Conservation (phyloP, 768 basidiomycete genomes). For the Agaricus blazei region DNA sequence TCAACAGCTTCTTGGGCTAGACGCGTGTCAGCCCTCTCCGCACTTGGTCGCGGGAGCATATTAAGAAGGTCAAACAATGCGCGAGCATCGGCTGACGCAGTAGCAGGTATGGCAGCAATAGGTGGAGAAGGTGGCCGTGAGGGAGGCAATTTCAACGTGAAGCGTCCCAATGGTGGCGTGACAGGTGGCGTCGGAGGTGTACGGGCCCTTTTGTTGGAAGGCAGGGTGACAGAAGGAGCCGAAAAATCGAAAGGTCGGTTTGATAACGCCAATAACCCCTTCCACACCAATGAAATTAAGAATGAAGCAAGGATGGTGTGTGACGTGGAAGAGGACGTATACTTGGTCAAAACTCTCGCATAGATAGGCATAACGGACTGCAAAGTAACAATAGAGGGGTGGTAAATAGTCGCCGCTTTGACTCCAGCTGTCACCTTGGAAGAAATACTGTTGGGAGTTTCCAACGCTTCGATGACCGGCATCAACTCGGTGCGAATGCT, state of each 20-base stretch:
- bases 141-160: slow-evolving; percentile 61
- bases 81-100: slow-evolving; percentile 53
- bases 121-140: slow-evolving; percentile 69
- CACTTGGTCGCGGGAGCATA: slow-evolving; percentile 54
- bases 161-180: slow-evolving; percentile 53
- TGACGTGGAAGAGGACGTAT: slow-evolving; percentile 45
- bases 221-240: slow-evolving; percentile 30
- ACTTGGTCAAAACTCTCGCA: slow-evolving; percentile 49
- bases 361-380: slow-evolving; percentile 61
- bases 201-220: slow-evolving; percentile 26
- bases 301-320: slow-evolving; percentile 65
- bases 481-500: slow-evolving; percentile 58
- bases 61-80: slow-evolving; percentile 58
- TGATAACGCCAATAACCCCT: slow-evolving; percentile 63
- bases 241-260: slow-evolving; percentile 45
- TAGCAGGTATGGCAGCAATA: slow-evolving; percentile 25
- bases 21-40: slow-evolving; percentile 39
- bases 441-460: slow-evolving; percentile 31
- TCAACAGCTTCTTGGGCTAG: slow-evolving; percentile 79
- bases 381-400: slow-evolving; percentile 58
- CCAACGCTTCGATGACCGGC: slow-evolving; percentile 59
- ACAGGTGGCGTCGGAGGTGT: slow-evolving; percentile 39
- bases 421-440: slow-evolving; percentile 24
- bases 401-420: slow-evolving; percentile 32
- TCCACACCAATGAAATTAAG: slow-evolving; percentile 73